Conservation (phyloP, 2,329 filamentous ascomycete species). For the Xylariaceae sp. region DNA sequence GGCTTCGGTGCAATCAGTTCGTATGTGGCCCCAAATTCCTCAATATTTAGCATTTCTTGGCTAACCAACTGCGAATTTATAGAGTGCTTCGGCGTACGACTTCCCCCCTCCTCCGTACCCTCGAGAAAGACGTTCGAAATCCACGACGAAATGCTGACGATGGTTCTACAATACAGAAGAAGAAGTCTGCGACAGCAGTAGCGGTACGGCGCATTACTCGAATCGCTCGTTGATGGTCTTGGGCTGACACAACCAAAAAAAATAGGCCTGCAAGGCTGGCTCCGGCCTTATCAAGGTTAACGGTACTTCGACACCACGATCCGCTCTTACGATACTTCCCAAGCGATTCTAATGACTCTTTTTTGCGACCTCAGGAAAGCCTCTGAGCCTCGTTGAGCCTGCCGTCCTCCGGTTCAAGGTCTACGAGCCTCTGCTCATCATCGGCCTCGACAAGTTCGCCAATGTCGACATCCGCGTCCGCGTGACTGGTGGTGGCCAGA, state of each 20-base stretch:
- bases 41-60: neutral
- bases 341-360: conserved; percentile 7
- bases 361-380: conserved; percentile 69
- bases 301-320: conserved; percentile 7
- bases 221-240: neutral
- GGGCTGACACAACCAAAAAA: neutral
- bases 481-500: conserved; percentile 90
- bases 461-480: conserved; percentile 96
- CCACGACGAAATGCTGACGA: conserved; percentile 12
- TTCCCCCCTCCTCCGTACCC: neutral
- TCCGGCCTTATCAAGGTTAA: conserved; percentile 62
- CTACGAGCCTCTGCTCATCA: conserved; percentile 97
- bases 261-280: conserved; percentile 22
- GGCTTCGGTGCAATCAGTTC: conserved; percentile 18
- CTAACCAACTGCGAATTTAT: conserved; percentile 9
- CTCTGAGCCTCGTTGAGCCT: conserved; percentile 88
- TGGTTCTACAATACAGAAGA: conserved; percentile 11
- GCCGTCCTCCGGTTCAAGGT: conserved; percentile 94
- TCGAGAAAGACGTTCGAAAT: neutral
- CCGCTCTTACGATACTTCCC: neutral
- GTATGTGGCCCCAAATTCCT: conserved; percentile 6
- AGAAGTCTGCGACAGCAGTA: conserved; percentile 19
- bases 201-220: conserved; percentile 7
- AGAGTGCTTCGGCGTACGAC: conserved; percentile 21
- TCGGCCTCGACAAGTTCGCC: conserved; percentile 96